Percentiles rank a stretch among this genome's conserved stretches.
Conservation (phyloP, 73 alveolate species). For the Tetrahymena elliotti region DNA sequence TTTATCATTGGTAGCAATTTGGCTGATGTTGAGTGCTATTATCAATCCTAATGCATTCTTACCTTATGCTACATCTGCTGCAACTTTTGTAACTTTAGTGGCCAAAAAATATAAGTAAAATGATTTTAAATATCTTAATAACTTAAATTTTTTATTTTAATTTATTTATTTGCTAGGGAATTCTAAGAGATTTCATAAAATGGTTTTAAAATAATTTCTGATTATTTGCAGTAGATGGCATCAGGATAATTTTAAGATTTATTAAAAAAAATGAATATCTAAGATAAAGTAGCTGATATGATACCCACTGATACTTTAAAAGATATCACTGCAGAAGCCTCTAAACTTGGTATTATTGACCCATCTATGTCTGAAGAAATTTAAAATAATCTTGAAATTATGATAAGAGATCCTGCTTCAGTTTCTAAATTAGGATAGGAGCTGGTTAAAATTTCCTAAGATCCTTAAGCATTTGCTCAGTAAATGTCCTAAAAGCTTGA, state of each 20-base stretch:
- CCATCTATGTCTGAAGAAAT: slow-evolving; percentile 7
- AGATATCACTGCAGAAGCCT: slow-evolving; percentile 26
- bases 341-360: slow-evolving; percentile 27
- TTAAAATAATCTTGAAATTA: slow-evolving; percentile 30
- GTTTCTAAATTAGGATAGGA: slow-evolving; percentile 22
- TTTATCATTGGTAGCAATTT: slow-evolving; percentile 16
- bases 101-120: slow-evolving; percentile 8
- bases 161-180: slow-evolving; percentile 14
- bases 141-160: background rate
- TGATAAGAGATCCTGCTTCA: slow-evolving; percentile 24
- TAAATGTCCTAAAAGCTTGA: slow-evolving; percentile 25
- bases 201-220: slow-evolving; percentile 5
- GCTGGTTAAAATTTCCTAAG: slow-evolving; percentile 16
- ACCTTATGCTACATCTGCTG: slow-evolving; percentile 49
- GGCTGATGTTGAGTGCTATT: slow-evolving; percentile 44
- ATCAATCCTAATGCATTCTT: slow-evolving; percentile 44
- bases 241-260: background rate
- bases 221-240: background rate
- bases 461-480: slow-evolving; percentile 26
- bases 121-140: slow-evolving; percentile 3
- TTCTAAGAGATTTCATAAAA: slow-evolving; percentile 6
- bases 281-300: slow-evolving; percentile 18
- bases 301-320: slow-evolving; percentile 15
- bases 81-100: slow-evolving; percentile 30
- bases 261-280: background rate